Conservation (phyloP, 129 eudicot genomes). For the Lactuca saligna region DNA sequence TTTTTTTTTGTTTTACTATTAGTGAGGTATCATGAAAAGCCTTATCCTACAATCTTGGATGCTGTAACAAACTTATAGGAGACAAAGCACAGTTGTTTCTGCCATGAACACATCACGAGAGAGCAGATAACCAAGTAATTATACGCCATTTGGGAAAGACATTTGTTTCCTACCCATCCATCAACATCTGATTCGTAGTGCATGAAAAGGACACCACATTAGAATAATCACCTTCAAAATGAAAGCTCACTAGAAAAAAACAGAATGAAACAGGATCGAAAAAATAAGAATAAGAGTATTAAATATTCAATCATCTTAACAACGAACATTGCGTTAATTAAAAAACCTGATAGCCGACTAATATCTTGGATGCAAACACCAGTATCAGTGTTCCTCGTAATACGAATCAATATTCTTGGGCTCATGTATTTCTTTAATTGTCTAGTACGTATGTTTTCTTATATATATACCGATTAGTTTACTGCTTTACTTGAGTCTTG, state of each 20-base stretch:
- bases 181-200: background rate
- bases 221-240: conserved; percentile 18
- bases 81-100: too few species aligned
- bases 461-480: background rate
- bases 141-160: background rate
- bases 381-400: background rate
- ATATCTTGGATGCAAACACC: background rate
- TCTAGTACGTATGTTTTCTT: too few species aligned
- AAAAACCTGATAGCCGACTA: conserved; percentile 20
- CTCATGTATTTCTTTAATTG: background rate
- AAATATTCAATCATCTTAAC: background rate
- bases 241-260: conserved; percentile 10
- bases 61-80: too few species aligned
- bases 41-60: too few species aligned
- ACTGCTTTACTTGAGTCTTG: background rate
- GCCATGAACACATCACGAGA: too few species aligned
- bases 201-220: conserved; percentile 7
- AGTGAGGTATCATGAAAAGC: too few species aligned
- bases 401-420: background rate
- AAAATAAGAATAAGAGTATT: background rate
- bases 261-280: background rate
- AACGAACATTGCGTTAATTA: background rate
- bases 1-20: too few species aligned
- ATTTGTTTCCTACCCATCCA: conserved; percentile 12
- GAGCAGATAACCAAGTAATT: too few species aligned